phyloP scores from a whole-genome alignment of 176 grass and related monocot genomes.

The Urochloa ruziziensis region DNA sequence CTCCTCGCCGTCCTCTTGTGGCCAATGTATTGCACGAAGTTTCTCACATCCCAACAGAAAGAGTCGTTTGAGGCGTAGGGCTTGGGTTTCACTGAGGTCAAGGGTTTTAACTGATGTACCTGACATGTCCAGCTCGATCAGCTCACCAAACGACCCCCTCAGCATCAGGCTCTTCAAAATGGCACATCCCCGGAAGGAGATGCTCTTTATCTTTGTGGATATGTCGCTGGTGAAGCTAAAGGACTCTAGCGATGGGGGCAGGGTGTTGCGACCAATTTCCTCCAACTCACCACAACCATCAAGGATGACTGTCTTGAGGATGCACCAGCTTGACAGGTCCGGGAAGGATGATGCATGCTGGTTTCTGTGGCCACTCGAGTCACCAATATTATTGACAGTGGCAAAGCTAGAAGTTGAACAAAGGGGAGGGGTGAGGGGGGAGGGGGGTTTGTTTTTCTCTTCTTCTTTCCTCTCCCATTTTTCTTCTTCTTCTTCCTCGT shows the following conservation, averaged over 20 bases:
- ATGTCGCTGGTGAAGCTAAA: background rate
- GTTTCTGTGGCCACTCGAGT: background rate
- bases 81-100: background rate
- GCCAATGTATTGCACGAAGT: slow-evolving; percentile 24
- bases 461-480: too few species aligned
- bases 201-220: background rate
- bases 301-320: background rate
- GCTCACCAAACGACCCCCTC: background rate
- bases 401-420: too few species aligned
- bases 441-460: too few species aligned
- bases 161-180: background rate
- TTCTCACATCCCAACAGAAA: slow-evolving; percentile 5
- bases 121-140: background rate
- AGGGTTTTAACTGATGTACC: background rate
- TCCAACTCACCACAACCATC: background rate
- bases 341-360: background rate
- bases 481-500: too few species aligned
- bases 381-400: background rate
- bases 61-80: background rate
- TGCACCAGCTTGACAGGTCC: background rate
- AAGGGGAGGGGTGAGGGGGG: too few species aligned
- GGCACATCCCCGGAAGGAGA: background rate
- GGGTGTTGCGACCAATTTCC: background rate
- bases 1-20: rapidly evolving
- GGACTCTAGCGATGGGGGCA: background rate